Evolutionary conservation across 352 stramenopile species (phyloP).

Genomic region (Pilasporangium apinafurcum): DNA sequence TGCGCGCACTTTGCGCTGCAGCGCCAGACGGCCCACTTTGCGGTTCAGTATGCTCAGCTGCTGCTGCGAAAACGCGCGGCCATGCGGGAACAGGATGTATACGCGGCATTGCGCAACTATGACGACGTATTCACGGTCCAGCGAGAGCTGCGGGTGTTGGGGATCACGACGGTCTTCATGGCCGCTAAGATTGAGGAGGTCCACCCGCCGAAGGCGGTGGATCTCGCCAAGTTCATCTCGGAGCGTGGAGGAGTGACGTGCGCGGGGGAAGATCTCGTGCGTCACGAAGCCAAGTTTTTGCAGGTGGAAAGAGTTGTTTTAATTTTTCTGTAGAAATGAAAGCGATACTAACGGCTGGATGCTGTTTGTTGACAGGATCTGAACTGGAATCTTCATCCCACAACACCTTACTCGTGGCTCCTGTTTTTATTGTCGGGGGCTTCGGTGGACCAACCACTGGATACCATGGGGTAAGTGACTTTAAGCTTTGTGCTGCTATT

Average conservation of each 20-base stretch:
- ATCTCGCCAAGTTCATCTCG: constrained; percentile 56
- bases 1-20: constrained; percentile 69
- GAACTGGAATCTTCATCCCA: constrained; percentile 79
- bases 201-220: constrained; percentile 62
- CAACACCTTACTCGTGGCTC: constrained; percentile 67
- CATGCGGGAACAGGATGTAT: constrained; percentile 23
- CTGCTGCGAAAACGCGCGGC: constrained; percentile 51
- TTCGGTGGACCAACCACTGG: constrained; percentile 51
- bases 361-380: constrained; percentile 39
- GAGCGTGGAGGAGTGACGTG: constrained; percentile 35
- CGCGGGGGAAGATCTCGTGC: constrained; percentile 45
- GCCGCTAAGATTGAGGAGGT: constrained; percentile 84
- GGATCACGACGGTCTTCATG: constrained; percentile 68
- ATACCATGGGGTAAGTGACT: constrained; percentile 53
- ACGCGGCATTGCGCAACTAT: constrained; percentile 22
- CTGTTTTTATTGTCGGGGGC: constrained; percentile 70
- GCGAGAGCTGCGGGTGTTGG: constrained; percentile 51
- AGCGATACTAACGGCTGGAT: background rate
- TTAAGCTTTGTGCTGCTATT: background rate
- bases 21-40: constrained; percentile 71
- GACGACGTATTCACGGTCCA: constrained; percentile 48
- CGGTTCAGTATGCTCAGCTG: constrained; percentile 72
- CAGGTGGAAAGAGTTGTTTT: constrained; percentile 31
- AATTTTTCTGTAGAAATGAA: background rate
- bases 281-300: constrained; percentile 53